phyloP scores from a whole-genome alignment of 2,329 filamentous ascomycete species.

The Dactylonectria estremocensis region DNA sequence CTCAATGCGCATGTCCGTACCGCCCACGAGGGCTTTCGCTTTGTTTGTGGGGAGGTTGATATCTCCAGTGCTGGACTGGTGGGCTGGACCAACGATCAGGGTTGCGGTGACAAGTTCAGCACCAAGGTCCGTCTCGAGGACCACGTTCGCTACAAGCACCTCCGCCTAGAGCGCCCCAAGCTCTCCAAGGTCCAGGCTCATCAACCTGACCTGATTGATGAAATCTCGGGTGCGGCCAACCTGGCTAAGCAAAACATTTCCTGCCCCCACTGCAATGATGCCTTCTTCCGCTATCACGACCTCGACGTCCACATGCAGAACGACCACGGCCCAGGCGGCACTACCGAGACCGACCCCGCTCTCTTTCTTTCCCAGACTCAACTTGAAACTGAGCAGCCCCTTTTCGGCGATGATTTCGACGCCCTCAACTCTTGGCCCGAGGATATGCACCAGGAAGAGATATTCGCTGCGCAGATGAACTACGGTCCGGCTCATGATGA shows the following conservation, averaged over 20 bases:
- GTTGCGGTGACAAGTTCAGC: conserved; percentile 82
- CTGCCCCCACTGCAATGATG: conserved; percentile 63
- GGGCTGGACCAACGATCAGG: conserved; percentile 75
- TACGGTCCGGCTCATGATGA: conserved; percentile 54
- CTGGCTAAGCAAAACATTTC: conserved; percentile 60
- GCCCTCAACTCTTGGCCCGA: conserved; percentile 44
- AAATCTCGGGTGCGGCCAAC: conserved; percentile 59
- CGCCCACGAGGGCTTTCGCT: conserved; percentile 83
- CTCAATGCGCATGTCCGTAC: conserved; percentile 84
- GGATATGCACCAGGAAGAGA: conserved; percentile 47
- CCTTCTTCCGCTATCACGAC: conserved; percentile 67
- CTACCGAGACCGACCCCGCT: conserved; percentile 36
- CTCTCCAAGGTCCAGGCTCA: conserved; percentile 41
- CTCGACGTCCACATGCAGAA: conserved; percentile 62
- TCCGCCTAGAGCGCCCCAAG: conserved; percentile 69
- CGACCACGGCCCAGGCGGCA: conserved; percentile 39
- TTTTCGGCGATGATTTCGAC: conserved; percentile 40
- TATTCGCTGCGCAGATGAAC: conserved; percentile 55
- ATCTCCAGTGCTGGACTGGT: conserved; percentile 70
- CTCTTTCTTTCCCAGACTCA: conserved; percentile 44
- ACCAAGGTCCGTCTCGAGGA: conserved; percentile 86
- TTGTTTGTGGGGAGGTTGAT: conserved; percentile 82
- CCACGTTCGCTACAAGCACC: conserved; percentile 86
- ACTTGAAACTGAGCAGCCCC: conserved; percentile 36
- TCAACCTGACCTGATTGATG: conserved; percentile 56